Conservation (phyloP, 2,329 filamentous ascomycete genomes). For the Exophiala spinifera region DNA sequence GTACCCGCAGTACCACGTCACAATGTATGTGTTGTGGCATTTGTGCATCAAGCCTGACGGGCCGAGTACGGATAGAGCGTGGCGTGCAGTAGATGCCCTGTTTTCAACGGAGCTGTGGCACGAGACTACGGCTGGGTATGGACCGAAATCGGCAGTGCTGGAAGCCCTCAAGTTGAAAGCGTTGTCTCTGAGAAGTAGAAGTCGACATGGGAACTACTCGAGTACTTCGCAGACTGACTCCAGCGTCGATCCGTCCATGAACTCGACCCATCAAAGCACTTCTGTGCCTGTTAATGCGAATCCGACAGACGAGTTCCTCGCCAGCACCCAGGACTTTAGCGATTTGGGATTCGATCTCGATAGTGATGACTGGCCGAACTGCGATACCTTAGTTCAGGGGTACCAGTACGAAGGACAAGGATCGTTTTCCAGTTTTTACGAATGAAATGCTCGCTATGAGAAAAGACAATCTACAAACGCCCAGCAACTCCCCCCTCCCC, state of each 20-base stretch:
- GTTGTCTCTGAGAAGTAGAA: slow-evolving; percentile 4
- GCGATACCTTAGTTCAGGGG: slow-evolving; percentile 1
- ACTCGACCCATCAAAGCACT: background rate
- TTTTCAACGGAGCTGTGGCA: slow-evolving; percentile 5
- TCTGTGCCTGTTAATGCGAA: background rate
- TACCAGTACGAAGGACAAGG: slow-evolving; percentile 2
- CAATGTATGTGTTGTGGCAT: slow-evolving; percentile 47
- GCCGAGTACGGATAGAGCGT: slow-evolving; percentile 34
- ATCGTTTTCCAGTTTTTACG: background rate
- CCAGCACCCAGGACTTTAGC: too few species aligned
- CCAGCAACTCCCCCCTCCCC: too few species aligned
- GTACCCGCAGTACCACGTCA: slow-evolving; percentile 44
- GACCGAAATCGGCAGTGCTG: slow-evolving; percentile 10
- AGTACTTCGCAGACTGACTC: background rate
- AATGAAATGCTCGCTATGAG: background rate
- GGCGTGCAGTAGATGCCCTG: slow-evolving; percentile 31
- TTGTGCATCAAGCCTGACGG: slow-evolving; percentile 41
- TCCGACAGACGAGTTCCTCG: too few species aligned
- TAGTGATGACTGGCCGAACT: slow-evolving; percentile 3
- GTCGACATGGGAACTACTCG: background rate
- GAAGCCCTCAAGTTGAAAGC: slow-evolving; percentile 6
- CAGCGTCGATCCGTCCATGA: background rate
- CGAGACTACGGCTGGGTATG: slow-evolving; percentile 1
- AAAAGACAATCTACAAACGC: too few species aligned
- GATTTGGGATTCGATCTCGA: slow-evolving; percentile 1